Percentiles rank a stretch among this genome's conserved stretches.
Evolutionary conservation across 73 alveolate genomes (phyloP).

Genomic region (Paramecium sexaurelia): DNA sequence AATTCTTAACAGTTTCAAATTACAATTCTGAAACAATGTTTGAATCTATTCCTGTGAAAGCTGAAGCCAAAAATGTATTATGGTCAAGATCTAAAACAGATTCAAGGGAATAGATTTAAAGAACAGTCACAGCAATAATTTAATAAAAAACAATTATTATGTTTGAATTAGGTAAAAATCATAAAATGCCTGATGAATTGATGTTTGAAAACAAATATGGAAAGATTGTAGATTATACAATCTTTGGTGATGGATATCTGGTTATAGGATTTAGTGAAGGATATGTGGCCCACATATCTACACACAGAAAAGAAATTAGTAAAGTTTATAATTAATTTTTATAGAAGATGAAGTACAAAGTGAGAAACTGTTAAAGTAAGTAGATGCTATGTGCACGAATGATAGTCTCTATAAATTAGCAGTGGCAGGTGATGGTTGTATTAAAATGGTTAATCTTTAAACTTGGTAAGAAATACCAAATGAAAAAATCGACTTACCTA

Average conservation of each 20-base stretch:
- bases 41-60: slow-evolving; percentile 88
- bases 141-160: slow-evolving; percentile 86
- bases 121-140: slow-evolving; percentile 91
- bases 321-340: not conserved
- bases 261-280: slow-evolving; percentile 95
- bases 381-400: slow-evolving; percentile 86
- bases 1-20: slow-evolving; percentile 91
- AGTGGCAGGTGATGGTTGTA: slow-evolving; percentile 89
- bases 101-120: slow-evolving; percentile 75
- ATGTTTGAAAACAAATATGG: slow-evolving; percentile 95
- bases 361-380: slow-evolving; percentile 81
- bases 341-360: slow-evolving; percentile 86
- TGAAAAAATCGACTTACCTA: slow-evolving; percentile 68
- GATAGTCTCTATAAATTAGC: slow-evolving; percentile 87
- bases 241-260: slow-evolving; percentile 94
- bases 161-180: slow-evolving; percentile 78
- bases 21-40: slow-evolving; percentile 88
- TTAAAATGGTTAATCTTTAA: slow-evolving; percentile 80
- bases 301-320: slow-evolving; percentile 78
- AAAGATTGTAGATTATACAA: slow-evolving; percentile 85
- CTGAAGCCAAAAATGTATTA: slow-evolving; percentile 81
- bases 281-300: slow-evolving; percentile 84
- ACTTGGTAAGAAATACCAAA: slow-evolving; percentile 82
- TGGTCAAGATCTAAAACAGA: slow-evolving; percentile 93
- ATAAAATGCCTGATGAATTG: slow-evolving; percentile 88